These are phyloP conservation scores for Leishmania amazonensis DNA, from an alignment of 208 protist species.

Conservation along the genomic window DNA sequence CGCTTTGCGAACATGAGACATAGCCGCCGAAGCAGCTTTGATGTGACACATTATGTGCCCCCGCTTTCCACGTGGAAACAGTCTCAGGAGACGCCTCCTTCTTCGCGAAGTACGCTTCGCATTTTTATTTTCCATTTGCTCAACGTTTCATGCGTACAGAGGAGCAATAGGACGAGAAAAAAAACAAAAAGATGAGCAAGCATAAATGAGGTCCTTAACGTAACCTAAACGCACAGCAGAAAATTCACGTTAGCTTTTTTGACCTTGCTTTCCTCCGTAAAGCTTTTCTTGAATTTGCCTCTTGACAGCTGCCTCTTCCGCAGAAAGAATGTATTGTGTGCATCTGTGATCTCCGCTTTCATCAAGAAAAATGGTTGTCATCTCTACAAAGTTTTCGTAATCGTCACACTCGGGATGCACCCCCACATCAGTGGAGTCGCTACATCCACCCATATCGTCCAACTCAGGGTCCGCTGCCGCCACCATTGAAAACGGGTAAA, in stretches of 20 bases:
- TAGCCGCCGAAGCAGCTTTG: neutral
- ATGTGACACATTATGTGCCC: neutral
- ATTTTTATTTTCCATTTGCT: neutral
- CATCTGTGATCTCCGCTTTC: conserved; percentile 1
- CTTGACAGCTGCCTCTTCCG: conserved; percentile 11
- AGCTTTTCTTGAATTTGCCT: conserved; percentile 8
- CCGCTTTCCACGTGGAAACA: too few relatives aligned
- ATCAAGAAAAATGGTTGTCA: conserved; percentile 1
- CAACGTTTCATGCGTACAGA: neutral
- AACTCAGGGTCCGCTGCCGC: too few relatives aligned
- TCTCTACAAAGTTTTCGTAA: conserved; percentile 1
- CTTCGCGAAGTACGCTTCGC: neutral
- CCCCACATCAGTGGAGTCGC: neutral
- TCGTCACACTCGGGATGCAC: neutral
- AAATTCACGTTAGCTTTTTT: neutral
- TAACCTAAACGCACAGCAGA: neutral
- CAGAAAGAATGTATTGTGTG: conserved; percentile 9
- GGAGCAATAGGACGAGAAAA: neutral
- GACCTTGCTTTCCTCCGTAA: neutral
- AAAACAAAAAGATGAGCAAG: neutral
- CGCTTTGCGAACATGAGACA: neutral
- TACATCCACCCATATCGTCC: neutral
- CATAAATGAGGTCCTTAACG: neutral
- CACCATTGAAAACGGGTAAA: neutral
- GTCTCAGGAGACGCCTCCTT: neutral